Percentiles rank a stretch among this genome's conserved stretches.
Evolutionary conservation across 1,284 basidiomycete species (phyloP).

Genomic region (Irpex sp.): DNA sequence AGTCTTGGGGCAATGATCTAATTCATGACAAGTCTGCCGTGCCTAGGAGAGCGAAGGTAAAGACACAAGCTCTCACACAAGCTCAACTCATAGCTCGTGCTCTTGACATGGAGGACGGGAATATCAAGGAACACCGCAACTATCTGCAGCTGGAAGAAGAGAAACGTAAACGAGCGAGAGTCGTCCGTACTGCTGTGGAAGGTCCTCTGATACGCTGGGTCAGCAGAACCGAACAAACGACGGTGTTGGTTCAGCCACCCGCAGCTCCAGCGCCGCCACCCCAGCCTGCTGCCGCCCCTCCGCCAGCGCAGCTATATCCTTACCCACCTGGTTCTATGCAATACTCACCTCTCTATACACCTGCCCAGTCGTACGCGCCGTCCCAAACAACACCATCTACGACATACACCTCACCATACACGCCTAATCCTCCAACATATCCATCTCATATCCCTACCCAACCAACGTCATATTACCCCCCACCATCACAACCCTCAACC

Average conservation of each 20-base stretch:
- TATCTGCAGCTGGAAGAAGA: slow-evolving; percentile 81
- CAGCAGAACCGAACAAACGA: slow-evolving; percentile 58
- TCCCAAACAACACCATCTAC: neutral
- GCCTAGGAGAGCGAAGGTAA: slow-evolving; percentile 56
- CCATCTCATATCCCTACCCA: neutral
- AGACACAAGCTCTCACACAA: slow-evolving; percentile 59
- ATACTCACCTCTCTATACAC: neutral
- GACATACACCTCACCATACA: too few species aligned
- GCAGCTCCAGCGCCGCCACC: neutral
- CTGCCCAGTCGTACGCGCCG: neutral
- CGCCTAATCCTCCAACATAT: neutral
- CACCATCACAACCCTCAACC: neutral
- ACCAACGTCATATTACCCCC: neutral
- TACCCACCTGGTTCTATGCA: neutral
- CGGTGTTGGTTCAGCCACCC: slow-evolving; percentile 28
- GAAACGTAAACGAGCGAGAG: slow-evolving; percentile 65
- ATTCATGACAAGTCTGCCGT: slow-evolving; percentile 43
- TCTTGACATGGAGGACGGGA: slow-evolving; percentile 82
- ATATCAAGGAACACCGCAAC: slow-evolving; percentile 73
- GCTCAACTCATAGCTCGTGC: slow-evolving; percentile 79
- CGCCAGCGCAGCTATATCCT: slow-evolving; percentile 3
- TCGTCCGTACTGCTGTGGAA: slow-evolving; percentile 55
- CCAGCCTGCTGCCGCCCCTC: neutral
- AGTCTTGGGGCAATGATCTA: neutral
- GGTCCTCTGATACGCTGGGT: slow-evolving; percentile 77